Base-by-base conservation (phyloP, 352 stramenopile genomes). In the Globisporangium iwayamae region DNA sequence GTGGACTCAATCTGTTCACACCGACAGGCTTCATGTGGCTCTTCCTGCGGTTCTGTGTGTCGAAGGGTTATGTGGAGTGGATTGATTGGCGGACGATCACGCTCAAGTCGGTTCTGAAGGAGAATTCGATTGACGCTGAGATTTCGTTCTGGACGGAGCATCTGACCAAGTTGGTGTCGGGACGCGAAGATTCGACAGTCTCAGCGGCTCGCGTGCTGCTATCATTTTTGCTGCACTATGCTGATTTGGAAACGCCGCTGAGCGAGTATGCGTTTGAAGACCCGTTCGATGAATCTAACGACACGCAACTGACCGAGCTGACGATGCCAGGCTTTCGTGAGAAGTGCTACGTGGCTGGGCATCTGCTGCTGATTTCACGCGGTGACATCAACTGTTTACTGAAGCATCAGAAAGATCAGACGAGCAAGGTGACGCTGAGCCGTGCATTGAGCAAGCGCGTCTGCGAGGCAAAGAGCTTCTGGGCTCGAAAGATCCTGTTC, bases 1-100 rank as follows among this genome's bases (percentile, higher is more conserved):
- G 72, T 39, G 83, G 85, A 1, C 54, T 75, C 9, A 73, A 85
- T 47, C 73, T 92, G 58, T 79, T 93, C 61, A 74, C 74, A 8
- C 79, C 83, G 0, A 81, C 81, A 1, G 83, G 79, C 11, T 89
- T 93, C 52, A 81, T 89, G 57, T 91, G 85, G 85, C 50, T 93
- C 9, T 91, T 91, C 60, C 16, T 92, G 25, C 59, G 70, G 0
- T 93, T 92, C 72, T 92, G 81, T 58, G 69, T 74, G 20, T 56
- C 84, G 22, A 58, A 80, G 9, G 66, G 72, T 7, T 87, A 81
- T 59, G 73, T 93, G 0, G 25, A 76, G 10, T 64, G 50, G 25
- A 77, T 91, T 20, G 70, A 79, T 20, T 52, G 66, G 28, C 62
- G 59, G 4, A 53, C 64, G 4, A 83, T 86, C 47, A 76, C 65